Percentiles rank a stretch among this genome's conserved stretches.
phyloP scores from a whole-genome alignment of 768 basidiomycete genomes.

The Sarcodon sp. region DNA sequence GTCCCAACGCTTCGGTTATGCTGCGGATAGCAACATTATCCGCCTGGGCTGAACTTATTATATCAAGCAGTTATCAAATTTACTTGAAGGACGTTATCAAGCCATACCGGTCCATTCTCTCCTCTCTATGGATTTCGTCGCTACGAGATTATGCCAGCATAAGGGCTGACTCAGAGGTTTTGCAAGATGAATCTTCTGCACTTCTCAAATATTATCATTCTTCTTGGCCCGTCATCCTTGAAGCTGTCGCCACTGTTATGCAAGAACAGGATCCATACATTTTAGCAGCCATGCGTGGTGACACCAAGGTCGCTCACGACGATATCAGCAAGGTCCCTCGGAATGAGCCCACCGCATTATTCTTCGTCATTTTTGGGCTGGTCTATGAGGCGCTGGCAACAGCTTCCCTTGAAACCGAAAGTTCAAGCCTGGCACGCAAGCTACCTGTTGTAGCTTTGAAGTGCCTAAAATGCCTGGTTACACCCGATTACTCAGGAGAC shows the following conservation, averaged over 20 bases:
- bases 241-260: slow-evolving; percentile 78
- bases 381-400: slow-evolving; percentile 78
- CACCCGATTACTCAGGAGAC: slow-evolving; percentile 68
- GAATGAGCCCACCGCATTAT: slow-evolving; percentile 65
- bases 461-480: slow-evolving; percentile 70
- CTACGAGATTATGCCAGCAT: slow-evolving; percentile 90
- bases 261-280: slow-evolving; percentile 52
- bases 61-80: slow-evolving; percentile 56
- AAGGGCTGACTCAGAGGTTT: slow-evolving; percentile 77
- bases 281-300: slow-evolving; percentile 73
- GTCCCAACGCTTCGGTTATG: slow-evolving; percentile 93
- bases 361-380: slow-evolving; percentile 87
- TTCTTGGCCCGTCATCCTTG: slow-evolving; percentile 73
- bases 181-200: slow-evolving; percentile 62
- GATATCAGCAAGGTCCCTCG: slow-evolving; percentile 8
- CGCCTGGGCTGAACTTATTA: slow-evolving; percentile 90
- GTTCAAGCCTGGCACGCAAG: slow-evolving; percentile 26
- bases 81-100: slow-evolving; percentile 77
- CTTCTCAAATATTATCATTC: slow-evolving; percentile 67
- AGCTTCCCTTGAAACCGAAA: slow-evolving; percentile 46
- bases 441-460: slow-evolving; percentile 47
- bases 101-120: slow-evolving; percentile 64
- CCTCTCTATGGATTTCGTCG: slow-evolving; percentile 78
- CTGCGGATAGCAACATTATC: slow-evolving; percentile 84
- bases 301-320: slow-evolving; percentile 19